These are phyloP conservation scores for Ulota crispa DNA, from an alignment of 225 moss, liverwort and hornwort genomes.

Conservation along the genomic window DNA sequence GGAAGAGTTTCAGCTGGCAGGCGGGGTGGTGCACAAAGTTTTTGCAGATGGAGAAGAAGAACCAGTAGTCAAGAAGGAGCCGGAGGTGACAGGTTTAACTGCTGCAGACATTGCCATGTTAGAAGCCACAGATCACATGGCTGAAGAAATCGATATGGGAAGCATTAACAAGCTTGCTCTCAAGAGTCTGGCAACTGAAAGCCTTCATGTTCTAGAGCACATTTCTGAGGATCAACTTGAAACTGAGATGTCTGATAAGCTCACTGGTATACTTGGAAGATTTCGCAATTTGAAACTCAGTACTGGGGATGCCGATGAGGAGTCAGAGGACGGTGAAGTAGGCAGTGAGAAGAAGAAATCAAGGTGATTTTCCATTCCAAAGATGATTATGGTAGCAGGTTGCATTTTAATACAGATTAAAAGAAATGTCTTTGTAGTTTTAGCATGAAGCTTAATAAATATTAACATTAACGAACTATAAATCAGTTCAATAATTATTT, in stretches of 20 bases:
- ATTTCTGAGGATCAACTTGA: constrained; percentile 44
- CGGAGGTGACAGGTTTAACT: constrained; percentile 21
- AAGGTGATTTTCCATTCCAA: neutral
- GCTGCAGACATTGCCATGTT: constrained; percentile 32
- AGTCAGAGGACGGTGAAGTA: constrained; percentile 31
- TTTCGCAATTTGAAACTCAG: constrained; percentile 41
- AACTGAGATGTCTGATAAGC: constrained; percentile 24
- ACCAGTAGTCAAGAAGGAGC: constrained; percentile 7
- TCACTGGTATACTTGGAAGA: constrained; percentile 35
- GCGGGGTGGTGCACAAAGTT: constrained; percentile 49
- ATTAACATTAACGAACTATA: neutral
- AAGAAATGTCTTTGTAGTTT: neutral
- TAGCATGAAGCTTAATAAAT: neutral
- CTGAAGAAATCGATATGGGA: constrained; percentile 28
- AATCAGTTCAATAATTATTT: neutral
- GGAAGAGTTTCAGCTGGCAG: constrained; percentile 55
- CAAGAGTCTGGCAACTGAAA: constrained; percentile 37
- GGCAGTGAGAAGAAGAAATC: constrained; percentile 52
- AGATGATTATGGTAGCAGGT: neutral
- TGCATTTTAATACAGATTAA: neutral
- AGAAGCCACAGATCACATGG: constrained; percentile 45
- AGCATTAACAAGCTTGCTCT: constrained; percentile 34
- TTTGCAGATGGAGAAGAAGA: constrained; percentile 59
- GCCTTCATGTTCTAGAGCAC: constrained; percentile 39
- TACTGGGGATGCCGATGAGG: constrained; percentile 17